Evolutionary conservation across 768 basidiomycete genomes (phyloP), one percentile per base, ranked within the genome.

Genomic region (Gymnopilus dilepis): DNA sequence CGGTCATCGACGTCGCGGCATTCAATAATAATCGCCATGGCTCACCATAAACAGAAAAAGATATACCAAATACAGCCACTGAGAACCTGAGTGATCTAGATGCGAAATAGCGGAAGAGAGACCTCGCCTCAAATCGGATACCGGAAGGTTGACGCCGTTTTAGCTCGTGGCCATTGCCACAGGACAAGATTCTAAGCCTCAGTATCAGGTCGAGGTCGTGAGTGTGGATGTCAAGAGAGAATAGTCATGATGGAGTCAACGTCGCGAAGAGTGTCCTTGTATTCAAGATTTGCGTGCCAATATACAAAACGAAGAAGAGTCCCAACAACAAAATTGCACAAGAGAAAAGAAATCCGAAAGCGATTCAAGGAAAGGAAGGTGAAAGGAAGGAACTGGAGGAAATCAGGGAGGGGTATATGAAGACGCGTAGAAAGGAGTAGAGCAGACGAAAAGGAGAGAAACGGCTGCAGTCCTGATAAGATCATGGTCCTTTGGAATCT

Each of bases 211-310:
- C 33, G 9, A 15, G 15, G 15, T 37, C 34, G 34, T 8, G 9
- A 37, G 34, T 4, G 2, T 37, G 34, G 2, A 37, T 9, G 34
- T 37, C 34, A 37, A n/a, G n/a, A n/a, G 34, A 15, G 34, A 9
- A 11, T 37, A 11, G 11, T 15, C 9, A 37, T 9, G 34, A 9
- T 15, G 34, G 9, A 11, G 34, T 9, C 34, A 37, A 37, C 15
- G 37, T 54, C 52, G 22, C 22, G 34, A 12, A 38, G 24, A 38
- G 8, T 38, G 21, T 22, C 26, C 52, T 37, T 40, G 33, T 54
- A 54, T 54, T 54, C 52, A 54, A 54, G 22, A 40, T n/a, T 40
- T 40, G 12, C 21, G 8, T 54, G 52, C 34, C 52, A 50, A 50
- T 50, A 50, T 50, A 50, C 52, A 54, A 54, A 26, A 26, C 12